Evolutionary conservation across 495 filamentous ascomycete species (phyloP), one percentile per base, ranked within the genome.

Genomic region (Xylaria grammica): DNA sequence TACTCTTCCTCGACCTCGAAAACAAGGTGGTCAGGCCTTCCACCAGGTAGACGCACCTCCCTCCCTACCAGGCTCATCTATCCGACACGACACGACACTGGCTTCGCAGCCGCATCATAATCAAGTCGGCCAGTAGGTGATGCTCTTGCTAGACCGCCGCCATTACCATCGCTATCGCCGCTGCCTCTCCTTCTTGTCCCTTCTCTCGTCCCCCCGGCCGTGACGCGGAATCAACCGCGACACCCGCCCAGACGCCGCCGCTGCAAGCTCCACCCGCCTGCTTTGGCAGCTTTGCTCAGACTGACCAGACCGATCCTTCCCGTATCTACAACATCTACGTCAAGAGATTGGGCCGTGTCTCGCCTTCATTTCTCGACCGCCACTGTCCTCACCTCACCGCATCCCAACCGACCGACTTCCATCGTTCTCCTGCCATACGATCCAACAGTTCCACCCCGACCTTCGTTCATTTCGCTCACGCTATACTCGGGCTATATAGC

Each of bases 221-320:
- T 5, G 6, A 40, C 53, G 22, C 45, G 53, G 62, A 56, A 57
- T 44, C 53, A 20, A 58, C 44, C 62, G 62, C 62, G 44, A 34
- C 62, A 58, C 20, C 52, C 61, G 42, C 61, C n/a, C 20, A 50
- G 26, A 63, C 49, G 38, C 38, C 30, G 38, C 20, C 29, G 59
- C 50, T 53, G 59, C 59, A 54, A 63, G 61, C 61, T 56, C 52
- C 62, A 51, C 52, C 44, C 32, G 1, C 29, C 51, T 55, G 27
- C 56, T 55, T 63, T 27, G 22, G 48, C 58, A 60, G 29, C 56
- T 60, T 48, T 48, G 40, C 46, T 32, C 20, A 11, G 17, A 13
- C 27, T 61, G 22, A 7, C 36, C 44, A 19, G 5, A 32, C 49
- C 49, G 49, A 34, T 30, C 34, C 48, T 54, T 62, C 49, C 49